A percentile compares a stretch with the other conserved stretches of the same genome.
These are phyloP conservation scores for Colletotrichum destructivum DNA, from an alignment of 2,329 filamentous ascomycete species.

Conservation along the genomic window DNA sequence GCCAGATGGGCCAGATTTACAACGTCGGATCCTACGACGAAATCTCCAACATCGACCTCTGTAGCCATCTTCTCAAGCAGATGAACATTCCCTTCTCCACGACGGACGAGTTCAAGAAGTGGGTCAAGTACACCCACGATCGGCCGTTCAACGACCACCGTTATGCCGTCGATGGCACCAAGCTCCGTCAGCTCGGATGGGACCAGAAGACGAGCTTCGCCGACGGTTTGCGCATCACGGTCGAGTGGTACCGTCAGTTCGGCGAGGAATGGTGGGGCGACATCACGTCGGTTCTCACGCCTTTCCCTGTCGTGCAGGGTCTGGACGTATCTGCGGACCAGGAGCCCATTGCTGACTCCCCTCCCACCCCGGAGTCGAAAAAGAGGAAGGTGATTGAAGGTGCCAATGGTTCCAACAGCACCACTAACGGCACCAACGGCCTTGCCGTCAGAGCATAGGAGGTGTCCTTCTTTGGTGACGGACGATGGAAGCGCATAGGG, in stretches of 20 bases:
- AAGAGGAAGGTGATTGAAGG: conserved; percentile 43
- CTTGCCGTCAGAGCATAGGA: conserved; percentile 22
- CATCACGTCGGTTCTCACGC: conserved; percentile 77
- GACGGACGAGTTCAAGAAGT: conserved; percentile 70
- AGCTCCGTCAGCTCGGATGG: conserved; percentile 79
- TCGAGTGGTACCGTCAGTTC: conserved; percentile 79
- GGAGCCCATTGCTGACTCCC: conserved; percentile 54
- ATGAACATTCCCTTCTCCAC: conserved; percentile 70
- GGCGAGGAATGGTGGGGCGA: conserved; percentile 81
- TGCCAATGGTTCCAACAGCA: conserved; percentile 36
- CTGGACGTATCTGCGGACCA: conserved; percentile 69
- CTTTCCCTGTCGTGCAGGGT: conserved; percentile 74
- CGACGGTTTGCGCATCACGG: conserved; percentile 74
- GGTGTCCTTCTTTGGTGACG: neutral
- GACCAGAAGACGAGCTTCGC: conserved; percentile 76
- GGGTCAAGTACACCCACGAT: conserved; percentile 83
- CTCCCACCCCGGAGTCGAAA: conserved; percentile 46
- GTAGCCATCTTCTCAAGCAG: conserved; percentile 74
- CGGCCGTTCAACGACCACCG: conserved; percentile 84
- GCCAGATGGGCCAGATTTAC: conserved; percentile 82
- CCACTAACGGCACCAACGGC: conserved; percentile 34
- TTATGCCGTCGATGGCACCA: conserved; percentile 80
- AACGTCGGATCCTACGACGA: conserved; percentile 87
- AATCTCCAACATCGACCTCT: conserved; percentile 81
- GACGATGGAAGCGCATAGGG: neutral